Evolutionary conservation across 805 yeast genomes (phyloP), one percentile per base, ranked within the genome.

Genomic region (Kregervanrija delftensis): DNA sequence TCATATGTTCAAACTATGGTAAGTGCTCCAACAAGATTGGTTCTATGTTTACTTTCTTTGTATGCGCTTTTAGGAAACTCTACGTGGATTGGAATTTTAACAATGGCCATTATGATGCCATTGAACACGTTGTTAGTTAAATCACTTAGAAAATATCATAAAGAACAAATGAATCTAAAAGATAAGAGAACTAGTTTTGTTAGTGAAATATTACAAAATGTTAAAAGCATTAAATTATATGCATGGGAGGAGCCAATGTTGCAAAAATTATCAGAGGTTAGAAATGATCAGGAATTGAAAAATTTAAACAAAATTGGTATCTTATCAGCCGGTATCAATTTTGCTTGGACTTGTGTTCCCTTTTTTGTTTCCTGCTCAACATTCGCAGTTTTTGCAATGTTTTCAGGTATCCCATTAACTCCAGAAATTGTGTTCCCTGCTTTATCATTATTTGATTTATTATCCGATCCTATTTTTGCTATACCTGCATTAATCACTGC

Each of bases 381-480:
- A 1, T 81, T 82, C 63, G 71, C 77, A 1, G 57, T 74, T 1
- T 83, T 73, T 59, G 74, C 81, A 4, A 50, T 58, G 32, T 61
- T 68, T 14, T 67, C 72, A 22, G 59, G 65, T 3, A 55, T 54
- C 9, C 83, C 86, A 1, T 65, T 83, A 52, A 73, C 86, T 5
- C 79, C 88, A 11, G 85, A 81, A 37, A 70, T 82, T 47, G 82
- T 81, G 5, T 82, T 82, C 59, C 88, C 89, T 11, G 79, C 86
- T 2, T 66, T 83, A 47, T 65, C 86, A 1, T 63, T 82, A 43
- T 77, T 83, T 53, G 74, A 77, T 48, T 60, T 82, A 47, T 58
- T 83, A 36, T 71, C 81, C 4, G 76, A 69, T 36, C 86, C 86
- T 8, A 73, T 83, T 30, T 69, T 71, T 54, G 72, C 73, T 10